Percentiles rank a stretch among this genome's conserved stretches.
These are phyloP conservation scores for Centrapalus pauciflorus DNA, from an alignment of 129 eudicot species.

Conservation along the genomic window DNA sequence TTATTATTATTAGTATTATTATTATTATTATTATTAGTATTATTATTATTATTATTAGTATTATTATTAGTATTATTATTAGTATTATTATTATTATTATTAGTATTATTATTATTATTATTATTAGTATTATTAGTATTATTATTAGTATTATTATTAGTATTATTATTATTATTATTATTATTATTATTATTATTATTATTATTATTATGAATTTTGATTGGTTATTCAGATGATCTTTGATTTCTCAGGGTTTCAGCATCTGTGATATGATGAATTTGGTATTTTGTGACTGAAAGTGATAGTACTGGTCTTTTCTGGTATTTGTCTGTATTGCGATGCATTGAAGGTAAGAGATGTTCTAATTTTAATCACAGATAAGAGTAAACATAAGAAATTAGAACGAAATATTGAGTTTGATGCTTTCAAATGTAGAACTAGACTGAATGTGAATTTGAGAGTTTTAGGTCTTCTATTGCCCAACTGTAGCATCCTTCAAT, in stretches of 20 bases:
- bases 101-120: no score
- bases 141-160: no score
- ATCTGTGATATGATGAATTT: constrained; percentile 1
- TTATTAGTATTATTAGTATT: no score
- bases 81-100: no score
- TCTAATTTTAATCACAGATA: neutral
- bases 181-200: no score
- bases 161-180: no score
- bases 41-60: no score
- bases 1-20: no score
- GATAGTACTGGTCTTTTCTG: constrained; percentile 1
- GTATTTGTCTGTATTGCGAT: neutral
- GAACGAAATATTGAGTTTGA: neutral
- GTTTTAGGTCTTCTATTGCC: neutral
- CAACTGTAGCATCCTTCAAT: neutral
- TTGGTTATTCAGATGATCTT: neutral
- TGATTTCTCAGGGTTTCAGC: neutral
- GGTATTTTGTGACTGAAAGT: neutral
- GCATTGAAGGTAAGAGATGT: neutral
- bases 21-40: no score
- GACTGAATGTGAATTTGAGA: neutral
- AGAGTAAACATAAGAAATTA: neutral
- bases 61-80: no score
- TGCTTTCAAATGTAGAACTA: no score
- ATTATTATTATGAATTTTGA: neutral